Conservation (phyloP, 169 alveolate species). For the Neospora caninum region DNA sequence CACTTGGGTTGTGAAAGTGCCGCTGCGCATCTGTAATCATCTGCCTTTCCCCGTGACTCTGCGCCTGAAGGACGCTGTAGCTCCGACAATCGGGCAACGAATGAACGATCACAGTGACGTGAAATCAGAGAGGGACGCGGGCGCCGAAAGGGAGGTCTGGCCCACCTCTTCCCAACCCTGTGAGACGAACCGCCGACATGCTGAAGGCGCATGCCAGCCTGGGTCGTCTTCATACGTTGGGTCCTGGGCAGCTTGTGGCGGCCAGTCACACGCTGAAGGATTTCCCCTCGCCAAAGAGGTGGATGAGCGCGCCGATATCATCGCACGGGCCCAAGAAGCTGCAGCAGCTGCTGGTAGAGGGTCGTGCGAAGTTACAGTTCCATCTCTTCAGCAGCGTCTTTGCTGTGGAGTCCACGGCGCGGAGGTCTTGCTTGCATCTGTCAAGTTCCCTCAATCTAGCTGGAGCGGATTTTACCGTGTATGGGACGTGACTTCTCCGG, state of each 20-base stretch:
- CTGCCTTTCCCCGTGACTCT: neutral
- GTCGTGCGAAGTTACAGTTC: neutral
- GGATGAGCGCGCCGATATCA: too few species aligned
- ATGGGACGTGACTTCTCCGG: neutral
- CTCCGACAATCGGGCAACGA: neutral
- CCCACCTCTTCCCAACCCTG: neutral
- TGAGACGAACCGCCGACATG: neutral
- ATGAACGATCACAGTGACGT: neutral
- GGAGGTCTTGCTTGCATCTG: neutral
- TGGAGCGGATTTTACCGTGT: neutral
- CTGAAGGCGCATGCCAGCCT: neutral
- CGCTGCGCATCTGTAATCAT: constrained; percentile 20
- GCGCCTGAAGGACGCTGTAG: neutral
- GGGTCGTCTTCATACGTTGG: neutral
- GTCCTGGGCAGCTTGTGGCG: neutral
- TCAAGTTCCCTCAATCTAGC: neutral
- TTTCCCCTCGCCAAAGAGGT: too few species aligned
- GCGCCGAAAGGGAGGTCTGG: neutral
- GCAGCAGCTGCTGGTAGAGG: neutral
- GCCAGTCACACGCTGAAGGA: neutral
- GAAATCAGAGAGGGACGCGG: neutral
- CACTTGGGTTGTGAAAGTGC: constrained; percentile 15
- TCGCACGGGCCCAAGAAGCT: neutral
- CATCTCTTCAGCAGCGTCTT: neutral
- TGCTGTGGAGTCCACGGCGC: neutral